phyloP scores from a whole-genome alignment of 2,329 filamentous ascomycete species.

The Phaeosphaeriaceae sp. region DNA sequence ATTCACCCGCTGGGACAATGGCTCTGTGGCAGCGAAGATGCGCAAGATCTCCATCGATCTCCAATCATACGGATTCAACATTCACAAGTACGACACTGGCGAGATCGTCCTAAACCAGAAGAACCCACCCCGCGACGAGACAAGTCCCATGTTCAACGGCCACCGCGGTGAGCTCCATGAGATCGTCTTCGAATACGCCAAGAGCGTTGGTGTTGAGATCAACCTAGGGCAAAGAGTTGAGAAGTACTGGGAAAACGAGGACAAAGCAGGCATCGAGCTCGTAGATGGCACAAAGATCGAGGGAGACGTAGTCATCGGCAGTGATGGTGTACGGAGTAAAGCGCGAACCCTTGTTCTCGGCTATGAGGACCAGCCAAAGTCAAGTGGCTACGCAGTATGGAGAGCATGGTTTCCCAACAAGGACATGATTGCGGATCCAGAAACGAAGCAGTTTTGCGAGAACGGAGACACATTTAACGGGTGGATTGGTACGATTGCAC shows the following conservation, averaged over 20 bases:
- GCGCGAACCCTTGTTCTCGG: slow-evolving; percentile 61
- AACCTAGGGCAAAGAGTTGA: slow-evolving; percentile 61
- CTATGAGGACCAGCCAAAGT: slow-evolving; percentile 61
- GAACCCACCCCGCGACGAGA: slow-evolving; percentile 53
- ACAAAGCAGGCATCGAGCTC: slow-evolving; percentile 60
- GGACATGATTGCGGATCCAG: slow-evolving; percentile 49
- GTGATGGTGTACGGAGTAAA: slow-evolving; percentile 62
- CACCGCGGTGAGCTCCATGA: slow-evolving; percentile 68
- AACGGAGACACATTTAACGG: slow-evolving; percentile 49
- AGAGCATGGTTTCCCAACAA: slow-evolving; percentile 55
- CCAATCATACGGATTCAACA: slow-evolving; percentile 64
- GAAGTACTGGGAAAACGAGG: slow-evolving; percentile 64
- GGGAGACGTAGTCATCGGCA: slow-evolving; percentile 61
- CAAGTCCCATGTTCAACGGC: slow-evolving; percentile 66
- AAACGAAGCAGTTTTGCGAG: slow-evolving; percentile 47
- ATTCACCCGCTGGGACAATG: slow-evolving; percentile 65
- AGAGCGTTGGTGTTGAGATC: slow-evolving; percentile 63
- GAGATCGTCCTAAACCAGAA: slow-evolving; percentile 67
- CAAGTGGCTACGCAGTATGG: slow-evolving; percentile 63
- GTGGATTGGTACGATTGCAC: slow-evolving; percentile 40
- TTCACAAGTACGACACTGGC: slow-evolving; percentile 67
- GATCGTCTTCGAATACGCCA: slow-evolving; percentile 66
- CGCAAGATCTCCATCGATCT: slow-evolving; percentile 62
- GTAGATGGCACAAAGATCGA: slow-evolving; percentile 56
- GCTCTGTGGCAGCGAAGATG: slow-evolving; percentile 58